phyloP scores from a whole-genome alignment of 352 stramenopile genomes.

The Phytophthora idaei region DNA sequence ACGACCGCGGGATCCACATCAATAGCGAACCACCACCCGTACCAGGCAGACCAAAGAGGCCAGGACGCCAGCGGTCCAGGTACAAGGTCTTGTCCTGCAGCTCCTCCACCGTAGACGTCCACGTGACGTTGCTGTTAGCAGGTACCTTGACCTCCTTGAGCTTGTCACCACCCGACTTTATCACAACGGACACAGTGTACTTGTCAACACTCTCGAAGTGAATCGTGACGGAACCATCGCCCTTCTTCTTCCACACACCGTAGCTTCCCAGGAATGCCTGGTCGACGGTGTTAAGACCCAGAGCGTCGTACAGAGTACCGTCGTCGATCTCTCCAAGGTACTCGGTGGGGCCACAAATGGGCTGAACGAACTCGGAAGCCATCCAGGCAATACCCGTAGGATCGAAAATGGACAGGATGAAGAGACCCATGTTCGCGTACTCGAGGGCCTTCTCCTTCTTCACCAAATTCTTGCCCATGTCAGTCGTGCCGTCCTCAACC shows the following conservation, averaged over 20 bases:
- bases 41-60: conserved; percentile 9
- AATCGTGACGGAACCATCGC: conserved; percentile 34
- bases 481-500: conserved; percentile 30
- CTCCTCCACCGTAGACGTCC: conserved; percentile 26
- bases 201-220: conserved; percentile 35
- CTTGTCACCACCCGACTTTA: conserved; percentile 36
- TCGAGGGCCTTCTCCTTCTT: conserved; percentile 33
- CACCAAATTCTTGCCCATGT: conserved; percentile 31
- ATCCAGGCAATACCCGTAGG: conserved; percentile 54
- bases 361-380: conserved; percentile 56
- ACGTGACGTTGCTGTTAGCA: conserved; percentile 20
- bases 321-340: conserved; percentile 60
- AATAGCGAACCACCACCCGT: conserved; percentile 8
- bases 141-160: conserved; percentile 26
- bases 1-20: conserved; percentile 23
- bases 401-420: conserved; percentile 52
- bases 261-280: conserved; percentile 49
- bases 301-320: conserved; percentile 41
- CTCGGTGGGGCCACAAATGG: conserved; percentile 56
- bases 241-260: conserved; percentile 50
- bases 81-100: conserved; percentile 41
- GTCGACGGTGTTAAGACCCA: conserved; percentile 46
- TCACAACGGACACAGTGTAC: conserved; percentile 27
- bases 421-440: conserved; percentile 41
- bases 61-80: conserved; percentile 18